Evolutionary conservation across 2,329 filamentous ascomycete genomes (phyloP).

Genomic region (Ophiostoma ulmi): DNA sequence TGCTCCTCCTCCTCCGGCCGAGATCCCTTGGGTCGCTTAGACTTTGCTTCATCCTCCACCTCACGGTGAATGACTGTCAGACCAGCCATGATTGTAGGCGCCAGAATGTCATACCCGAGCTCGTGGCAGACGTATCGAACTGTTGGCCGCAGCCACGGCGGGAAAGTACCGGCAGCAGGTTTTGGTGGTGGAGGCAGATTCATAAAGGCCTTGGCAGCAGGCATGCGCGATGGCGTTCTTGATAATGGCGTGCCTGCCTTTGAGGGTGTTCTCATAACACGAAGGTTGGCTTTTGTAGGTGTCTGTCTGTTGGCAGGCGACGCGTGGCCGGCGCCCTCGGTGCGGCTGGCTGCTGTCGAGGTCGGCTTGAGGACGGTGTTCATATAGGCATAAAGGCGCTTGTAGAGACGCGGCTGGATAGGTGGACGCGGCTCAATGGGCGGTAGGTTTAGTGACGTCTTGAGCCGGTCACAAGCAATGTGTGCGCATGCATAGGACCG

Average conservation of each 20-base stretch:
- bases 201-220: slow-evolving; percentile 31
- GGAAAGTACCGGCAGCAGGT: slow-evolving; percentile 11
- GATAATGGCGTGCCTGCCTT: neutral
- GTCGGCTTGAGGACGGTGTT: slow-evolving; percentile 56
- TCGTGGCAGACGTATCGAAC: slow-evolving; percentile 61
- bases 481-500: slow-evolving; percentile 79
- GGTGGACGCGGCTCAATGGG: slow-evolving; percentile 70
- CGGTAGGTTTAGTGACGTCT: slow-evolving; percentile 70
- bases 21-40: neutral
- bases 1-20: neutral
- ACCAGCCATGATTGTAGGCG: slow-evolving; percentile 69
- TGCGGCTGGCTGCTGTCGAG: neutral
- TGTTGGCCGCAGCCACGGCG: slow-evolving; percentile 64
- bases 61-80: slow-evolving; percentile 52
- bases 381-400: slow-evolving; percentile 75
- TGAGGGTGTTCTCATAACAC: neutral
- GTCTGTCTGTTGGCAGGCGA: slow-evolving; percentile 26
- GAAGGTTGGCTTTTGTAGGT: neutral
- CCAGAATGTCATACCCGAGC: slow-evolving; percentile 56
- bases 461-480: slow-evolving; percentile 85
- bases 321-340: neutral
- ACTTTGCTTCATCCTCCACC: neutral
- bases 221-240: neutral
- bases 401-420: slow-evolving; percentile 74
- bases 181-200: slow-evolving; percentile 1